Base-by-base conservation (phyloP, 768 basidiomycete genomes). In the Ramaria sp. region DNA sequence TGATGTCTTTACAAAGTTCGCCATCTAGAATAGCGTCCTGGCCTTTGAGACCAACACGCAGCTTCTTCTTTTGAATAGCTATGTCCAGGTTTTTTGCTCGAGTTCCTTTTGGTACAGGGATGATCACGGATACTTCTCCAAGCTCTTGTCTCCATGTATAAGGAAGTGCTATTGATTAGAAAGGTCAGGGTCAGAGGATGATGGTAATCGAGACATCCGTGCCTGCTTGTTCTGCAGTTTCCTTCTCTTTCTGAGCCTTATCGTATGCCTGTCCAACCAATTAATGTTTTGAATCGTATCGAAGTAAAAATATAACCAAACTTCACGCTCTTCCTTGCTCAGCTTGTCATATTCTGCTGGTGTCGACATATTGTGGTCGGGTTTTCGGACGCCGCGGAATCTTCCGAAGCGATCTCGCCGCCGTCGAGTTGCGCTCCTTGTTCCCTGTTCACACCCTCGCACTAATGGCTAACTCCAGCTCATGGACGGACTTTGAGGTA, bases 101-200 rank as follows among this genome's bases (percentile, higher is more conserved):
- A 4, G 92, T 95, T 15, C 93, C 95, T 56, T 84, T 79, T 5
- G 92, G 88, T 3, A 99, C 85, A 7, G 88, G 84, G 9, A 97
- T 72, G 12, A 77, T 72, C 50, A 99, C 70, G 58, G 95, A 88
- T 20, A 96, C 78, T 52, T 96, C 92, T 13, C 79, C 81, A 6
- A 99, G 75, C 61, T 92, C 82, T 65, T 99, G 96, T 45, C 70
- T 82, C 96, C 96, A 99, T 52, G 68, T 72, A 68, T 95, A 98
- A 5, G 96, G 96, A 58, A 99, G 73, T 16, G 82, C 90, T 92
- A 13, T 34, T 9, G 32, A 34, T 34, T 13, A 61, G 13, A 53
- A 55, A 53, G 48, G 52, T 55, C 52, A 58, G 58, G 60, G 62
- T 57, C 58, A 53, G 55, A 54, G 53, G 61, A 51, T 20, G 22